phyloP scores from a whole-genome alignment of 192 early-diverging fungal species.

The Backusella luteola region DNA sequence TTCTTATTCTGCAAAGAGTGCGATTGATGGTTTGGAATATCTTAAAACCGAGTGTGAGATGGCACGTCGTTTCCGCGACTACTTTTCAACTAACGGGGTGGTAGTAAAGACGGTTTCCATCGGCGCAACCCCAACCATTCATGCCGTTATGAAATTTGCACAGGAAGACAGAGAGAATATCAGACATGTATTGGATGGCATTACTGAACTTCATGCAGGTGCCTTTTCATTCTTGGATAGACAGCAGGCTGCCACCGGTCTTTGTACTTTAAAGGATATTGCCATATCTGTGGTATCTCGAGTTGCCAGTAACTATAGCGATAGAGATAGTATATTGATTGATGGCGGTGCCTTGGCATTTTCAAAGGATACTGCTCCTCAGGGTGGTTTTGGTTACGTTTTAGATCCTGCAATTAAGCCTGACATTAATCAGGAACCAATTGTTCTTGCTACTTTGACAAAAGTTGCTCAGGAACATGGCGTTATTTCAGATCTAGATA shows the following conservation, averaged over 20 bases:
- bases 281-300: slow-evolving; percentile 30
- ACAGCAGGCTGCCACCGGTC: slow-evolving; percentile 29
- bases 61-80: slow-evolving; percentile 18
- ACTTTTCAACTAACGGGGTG: slow-evolving; percentile 19
- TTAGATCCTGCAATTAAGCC: slow-evolving; percentile 6
- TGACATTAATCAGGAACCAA: not conserved
- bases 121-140: slow-evolving; percentile 35
- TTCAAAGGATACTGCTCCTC: slow-evolving; percentile 33
- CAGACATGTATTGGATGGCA: slow-evolving; percentile 18
- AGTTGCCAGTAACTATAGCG: slow-evolving; percentile 26
- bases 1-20: slow-evolving; percentile 21
- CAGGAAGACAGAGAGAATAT: not conserved
- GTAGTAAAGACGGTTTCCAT: slow-evolving; percentile 18
- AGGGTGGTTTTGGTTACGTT: slow-evolving; percentile 32
- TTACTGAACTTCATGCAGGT: slow-evolving; percentile 36
- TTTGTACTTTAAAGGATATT: slow-evolving; percentile 9
- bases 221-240: slow-evolving; percentile 31
- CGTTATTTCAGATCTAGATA: slow-evolving; percentile 23
- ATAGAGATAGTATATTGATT: slow-evolving; percentile 25
- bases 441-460: not conserved
- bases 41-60: slow-evolving; percentile 32
- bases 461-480: slow-evolving; percentile 38
- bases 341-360: slow-evolving; percentile 37
- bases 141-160: slow-evolving; percentile 15
- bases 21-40: slow-evolving; percentile 13